Conservation (phyloP, 805 yeast species). For the Millerago galiae region DNA sequence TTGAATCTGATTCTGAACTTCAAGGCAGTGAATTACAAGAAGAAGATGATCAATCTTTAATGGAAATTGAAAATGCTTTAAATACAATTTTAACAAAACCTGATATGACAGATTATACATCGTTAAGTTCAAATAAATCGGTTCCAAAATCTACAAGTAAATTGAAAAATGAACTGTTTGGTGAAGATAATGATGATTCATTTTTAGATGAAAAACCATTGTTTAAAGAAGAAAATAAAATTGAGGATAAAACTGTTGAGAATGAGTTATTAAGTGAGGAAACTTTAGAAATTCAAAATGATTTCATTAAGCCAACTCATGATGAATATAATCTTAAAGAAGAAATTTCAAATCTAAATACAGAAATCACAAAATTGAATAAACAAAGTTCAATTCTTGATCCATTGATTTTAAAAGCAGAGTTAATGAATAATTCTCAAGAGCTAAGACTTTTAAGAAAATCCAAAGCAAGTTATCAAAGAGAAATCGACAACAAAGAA, state of each 20-base stretch:
- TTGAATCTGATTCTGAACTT: neutral
- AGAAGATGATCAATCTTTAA: conserved; percentile 8
- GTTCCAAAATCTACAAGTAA: conserved; percentile 4
- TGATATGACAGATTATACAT: neutral
- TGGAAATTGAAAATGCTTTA: conserved; percentile 28
- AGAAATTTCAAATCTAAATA: conserved; percentile 53
- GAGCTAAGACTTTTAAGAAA: conserved; percentile 64
- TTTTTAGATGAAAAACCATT: conserved; percentile 21
- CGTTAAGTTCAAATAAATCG: neutral
- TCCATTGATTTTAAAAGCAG: conserved; percentile 74
- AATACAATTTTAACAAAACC: conserved; percentile 25
- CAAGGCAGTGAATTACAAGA: conserved; percentile 1
- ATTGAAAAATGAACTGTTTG: conserved; percentile 22
- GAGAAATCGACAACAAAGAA: conserved; percentile 72
- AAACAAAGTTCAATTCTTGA: conserved; percentile 60
- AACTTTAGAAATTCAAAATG: conserved; percentile 26
- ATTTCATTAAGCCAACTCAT: conserved; percentile 55
- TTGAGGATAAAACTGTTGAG: neutral
- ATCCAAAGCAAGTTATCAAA: conserved; percentile 57
- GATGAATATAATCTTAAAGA: conserved; percentile 61
- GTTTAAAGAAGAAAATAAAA: conserved; percentile 17
- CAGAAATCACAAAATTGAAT: conserved; percentile 50
- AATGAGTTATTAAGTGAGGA: conserved; percentile 9
- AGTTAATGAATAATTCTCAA: conserved; percentile 66
- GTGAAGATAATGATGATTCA: conserved; percentile 12